phyloP scores from a whole-genome alignment of 108 stramenopile species.

The Fistulifera pelliculosa region DNA sequence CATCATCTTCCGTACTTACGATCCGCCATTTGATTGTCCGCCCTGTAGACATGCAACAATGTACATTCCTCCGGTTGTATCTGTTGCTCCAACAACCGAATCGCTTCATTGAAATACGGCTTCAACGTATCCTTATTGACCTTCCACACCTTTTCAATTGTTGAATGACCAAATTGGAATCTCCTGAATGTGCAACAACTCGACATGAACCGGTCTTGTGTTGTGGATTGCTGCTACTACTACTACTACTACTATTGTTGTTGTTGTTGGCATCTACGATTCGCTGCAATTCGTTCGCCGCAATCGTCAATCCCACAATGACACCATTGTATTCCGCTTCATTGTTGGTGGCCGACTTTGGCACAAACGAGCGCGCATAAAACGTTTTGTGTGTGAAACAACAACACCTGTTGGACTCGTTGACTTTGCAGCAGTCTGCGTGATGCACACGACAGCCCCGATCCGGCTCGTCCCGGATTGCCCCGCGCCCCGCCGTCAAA shows the following conservation, averaged over 20 bases:
- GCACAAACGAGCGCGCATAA: slow-evolving; percentile 31
- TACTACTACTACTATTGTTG: too few relatives aligned
- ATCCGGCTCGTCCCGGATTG: slow-evolving; percentile 78
- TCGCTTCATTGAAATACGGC: slow-evolving; percentile 11
- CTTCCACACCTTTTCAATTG: slow-evolving; percentile 55
- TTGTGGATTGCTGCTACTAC: neutral
- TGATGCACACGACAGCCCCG: slow-evolving; percentile 42
- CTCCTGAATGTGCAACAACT: slow-evolving; percentile 33
- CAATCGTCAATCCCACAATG: slow-evolving; percentile 38
- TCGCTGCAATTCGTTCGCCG: slow-evolving; percentile 10
- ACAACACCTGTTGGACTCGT: too few relatives aligned
- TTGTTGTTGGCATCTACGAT: neutral
- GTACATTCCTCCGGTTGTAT: neutral
- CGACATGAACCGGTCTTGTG: neutral
- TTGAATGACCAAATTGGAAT: slow-evolving; percentile 68
- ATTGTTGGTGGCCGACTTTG: slow-evolving; percentile 55
- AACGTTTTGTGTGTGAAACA: too few relatives aligned
- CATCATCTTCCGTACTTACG: slow-evolving; percentile 13
- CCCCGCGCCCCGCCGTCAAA: slow-evolving; percentile 83
- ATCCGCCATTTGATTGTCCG: slow-evolving; percentile 61
- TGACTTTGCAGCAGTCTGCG: neutral
- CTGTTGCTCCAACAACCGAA: neutral
- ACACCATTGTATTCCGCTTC: slow-evolving; percentile 71
- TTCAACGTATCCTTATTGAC: slow-evolving; percentile 39
- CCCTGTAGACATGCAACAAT: slow-evolving; percentile 58